Base-by-base conservation (phyloP, 495 filamentous ascomycete species). In the Lophium mytilinum region DNA sequence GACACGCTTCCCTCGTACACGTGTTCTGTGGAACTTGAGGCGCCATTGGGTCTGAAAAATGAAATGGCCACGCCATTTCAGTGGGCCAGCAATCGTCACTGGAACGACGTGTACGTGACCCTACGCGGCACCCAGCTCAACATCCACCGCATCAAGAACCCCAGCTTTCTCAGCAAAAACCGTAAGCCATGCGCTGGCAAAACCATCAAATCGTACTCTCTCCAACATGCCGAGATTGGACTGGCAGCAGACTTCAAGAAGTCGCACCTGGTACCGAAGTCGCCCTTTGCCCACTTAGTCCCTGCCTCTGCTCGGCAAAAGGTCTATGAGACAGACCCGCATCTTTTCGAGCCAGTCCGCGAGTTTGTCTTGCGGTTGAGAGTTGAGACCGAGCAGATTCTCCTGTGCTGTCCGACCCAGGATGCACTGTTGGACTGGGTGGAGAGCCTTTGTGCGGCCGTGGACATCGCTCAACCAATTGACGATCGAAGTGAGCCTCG, bases 161-260 rank as follows among this genome's bases (percentile, higher is more conserved):
- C 73, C 50, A 65, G 65, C 17, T 67, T 73, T 60, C 72, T 75
- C 54, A 68, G 68, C 37, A 67, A 64, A 56, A 49, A 37, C 53
- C 63, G 56, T 10, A 41, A 37, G 36, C 54, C 35, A 37, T 40
- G 14, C 6, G 58, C 74, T 12, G 75, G 78, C 11, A 61, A 64
- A 36, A 60, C 85, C 35, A 66, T 84, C 39, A 75, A 69, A 63
- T 77, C 71, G 47, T 86, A 83, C 65, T 80, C 78, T 34, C 72
- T 87, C 21, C 78, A 85, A 48, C 75, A 85, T 60, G 84, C 83
- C 34, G 83, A 87, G 65, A 78, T 82, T 37, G 83, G 83, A 12
- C 74, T 85, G 30, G 83, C 83, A 10, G 71, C 76, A 12, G 83
- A 87, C 69, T 82, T 83, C 64, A 66, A 73, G 56, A 84, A 84